phyloP scores from a whole-genome alignment of 2,329 filamentous ascomycete genomes.

The Calonectria pseudoreteaudii region DNA sequence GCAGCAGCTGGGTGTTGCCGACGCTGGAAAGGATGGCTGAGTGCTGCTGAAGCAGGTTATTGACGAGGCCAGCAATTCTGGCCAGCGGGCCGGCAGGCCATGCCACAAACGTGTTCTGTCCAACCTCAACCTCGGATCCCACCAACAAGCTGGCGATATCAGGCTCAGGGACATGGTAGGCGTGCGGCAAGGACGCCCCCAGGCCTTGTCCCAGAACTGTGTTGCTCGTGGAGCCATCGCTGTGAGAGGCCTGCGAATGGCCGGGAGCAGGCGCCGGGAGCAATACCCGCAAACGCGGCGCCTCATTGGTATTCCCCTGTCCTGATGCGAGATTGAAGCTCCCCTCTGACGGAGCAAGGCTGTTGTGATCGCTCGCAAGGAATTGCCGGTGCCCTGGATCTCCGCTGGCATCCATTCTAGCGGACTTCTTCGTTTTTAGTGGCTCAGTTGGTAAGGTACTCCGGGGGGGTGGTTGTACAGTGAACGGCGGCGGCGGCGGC shows the following conservation, averaged over 20 bases:
- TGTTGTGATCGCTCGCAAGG: neutral
- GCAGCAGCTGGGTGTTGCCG: neutral
- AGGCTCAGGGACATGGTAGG: no score
- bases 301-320: neutral
- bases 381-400: neutral
- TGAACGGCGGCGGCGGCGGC: no score
- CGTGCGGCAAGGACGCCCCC: neutral
- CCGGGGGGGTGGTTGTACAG: no score
- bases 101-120: neutral
- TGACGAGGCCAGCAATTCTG: neutral
- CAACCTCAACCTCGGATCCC: neutral
- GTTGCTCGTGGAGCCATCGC: neutral
- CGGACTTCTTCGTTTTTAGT: neutral
- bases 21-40: neutral
- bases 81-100: neutral
- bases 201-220: neutral
- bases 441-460: neutral
- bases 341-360: neutral
- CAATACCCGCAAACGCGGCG: neutral
- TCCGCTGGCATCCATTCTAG: neutral
- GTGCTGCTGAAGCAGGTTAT: neutral
- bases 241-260: neutral
- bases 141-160: no score
- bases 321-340: neutral
- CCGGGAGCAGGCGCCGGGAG: neutral